A percentile compares a stretch with the other conserved stretches of the same genome.
These are phyloP conservation scores for Phragmites australis DNA, from an alignment of 176 grass and related monocot genomes.

Conservation along the genomic window DNA sequence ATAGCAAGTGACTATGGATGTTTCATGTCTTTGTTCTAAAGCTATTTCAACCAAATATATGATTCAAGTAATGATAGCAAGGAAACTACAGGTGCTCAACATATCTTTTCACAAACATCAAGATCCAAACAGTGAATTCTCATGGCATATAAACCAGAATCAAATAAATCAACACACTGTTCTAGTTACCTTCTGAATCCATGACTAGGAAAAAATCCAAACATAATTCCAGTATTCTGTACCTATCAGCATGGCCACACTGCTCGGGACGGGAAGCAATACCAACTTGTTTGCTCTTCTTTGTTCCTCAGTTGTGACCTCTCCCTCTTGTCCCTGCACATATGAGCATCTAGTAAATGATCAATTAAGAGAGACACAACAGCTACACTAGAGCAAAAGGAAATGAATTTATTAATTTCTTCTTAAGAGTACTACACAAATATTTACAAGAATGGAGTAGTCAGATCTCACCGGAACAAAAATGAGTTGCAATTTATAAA, in stretches of 20 bases:
- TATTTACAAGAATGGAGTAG: neutral
- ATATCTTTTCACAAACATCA: no score
- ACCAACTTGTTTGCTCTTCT: slow-evolving; percentile 63
- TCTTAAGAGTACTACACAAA: neutral
- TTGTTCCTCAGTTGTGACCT: slow-evolving; percentile 56
- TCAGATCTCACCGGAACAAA: neutral
- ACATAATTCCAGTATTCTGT: neutral
- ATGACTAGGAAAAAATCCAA: no score
- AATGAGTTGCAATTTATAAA: neutral
- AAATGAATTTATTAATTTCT: neutral
- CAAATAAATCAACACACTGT: no score
- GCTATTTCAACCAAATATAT: no score
- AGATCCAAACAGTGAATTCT: no score
- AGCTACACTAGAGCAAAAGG: neutral
- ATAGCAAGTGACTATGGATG: neutral
- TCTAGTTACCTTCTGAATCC: no score
- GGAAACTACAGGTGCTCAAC: no score
- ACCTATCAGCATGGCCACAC: slow-evolving; percentile 89
- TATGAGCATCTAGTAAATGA: neutral
- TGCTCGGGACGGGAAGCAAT: slow-evolving; percentile 93
- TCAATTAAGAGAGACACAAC: neutral
- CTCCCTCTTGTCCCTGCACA: slow-evolving; percentile 43
- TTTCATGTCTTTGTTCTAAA: no score
- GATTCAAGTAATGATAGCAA: no score
- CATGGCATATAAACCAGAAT: no score